These are phyloP conservation scores for Aspergillus affinis DNA, from an alignment of 495 filamentous ascomycete genomes.

Conservation along the genomic window DNA sequence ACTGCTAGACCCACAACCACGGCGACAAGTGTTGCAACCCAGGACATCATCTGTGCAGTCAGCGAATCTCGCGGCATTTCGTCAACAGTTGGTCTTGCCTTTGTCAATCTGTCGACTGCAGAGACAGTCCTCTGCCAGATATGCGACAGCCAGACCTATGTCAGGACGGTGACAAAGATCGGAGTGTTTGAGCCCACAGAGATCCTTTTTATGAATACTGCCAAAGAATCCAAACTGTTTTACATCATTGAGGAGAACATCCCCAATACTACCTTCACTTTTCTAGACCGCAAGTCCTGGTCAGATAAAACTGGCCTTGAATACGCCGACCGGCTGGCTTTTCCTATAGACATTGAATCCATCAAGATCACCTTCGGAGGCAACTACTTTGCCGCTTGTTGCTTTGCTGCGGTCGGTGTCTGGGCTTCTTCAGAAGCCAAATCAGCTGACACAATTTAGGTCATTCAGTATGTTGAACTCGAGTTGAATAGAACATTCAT, in stretches of 20 bases:
- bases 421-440: not conserved
- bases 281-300: constrained; percentile 82
- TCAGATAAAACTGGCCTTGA: constrained; percentile 79
- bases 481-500: constrained; percentile 64
- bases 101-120: constrained; percentile 79
- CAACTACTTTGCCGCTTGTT: constrained; percentile 89
- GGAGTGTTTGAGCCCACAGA: constrained; percentile 73
- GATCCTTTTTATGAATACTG: constrained; percentile 69
- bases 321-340: constrained; percentile 75
- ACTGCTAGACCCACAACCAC: constrained; percentile 49
- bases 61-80: constrained; percentile 84
- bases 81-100: constrained; percentile 84
- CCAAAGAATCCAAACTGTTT: constrained; percentile 75
- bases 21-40: constrained; percentile 70
- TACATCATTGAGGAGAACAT: constrained; percentile 73
- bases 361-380: constrained; percentile 74
- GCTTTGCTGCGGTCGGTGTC: constrained; percentile 75
- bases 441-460: constrained; percentile 48
- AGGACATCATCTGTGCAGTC: constrained; percentile 85
- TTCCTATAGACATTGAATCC: constrained; percentile 72
- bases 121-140: constrained; percentile 88
- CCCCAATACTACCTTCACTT: constrained; percentile 48
- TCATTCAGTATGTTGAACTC: constrained; percentile 76
- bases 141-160: constrained; percentile 84
- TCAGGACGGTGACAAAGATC: constrained; percentile 79